Evolutionary conservation across 768 basidiomycete species (phyloP), one percentile per base, ranked within the genome.

Genomic region (Lactarius trivialis): DNA sequence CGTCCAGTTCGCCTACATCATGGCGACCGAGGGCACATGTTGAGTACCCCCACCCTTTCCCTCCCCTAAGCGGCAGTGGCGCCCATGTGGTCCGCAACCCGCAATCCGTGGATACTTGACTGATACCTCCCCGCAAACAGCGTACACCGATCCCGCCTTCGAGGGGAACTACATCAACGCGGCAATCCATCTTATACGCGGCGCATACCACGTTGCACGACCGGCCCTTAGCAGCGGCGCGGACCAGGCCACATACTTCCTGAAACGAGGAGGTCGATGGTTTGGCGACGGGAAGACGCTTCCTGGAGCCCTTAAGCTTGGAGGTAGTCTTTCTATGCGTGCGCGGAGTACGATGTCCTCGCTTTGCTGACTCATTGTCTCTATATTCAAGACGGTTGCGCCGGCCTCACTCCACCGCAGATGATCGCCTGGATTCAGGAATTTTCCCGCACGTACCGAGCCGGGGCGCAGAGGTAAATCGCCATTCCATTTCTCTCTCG

Each of bases 1-100:
- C 4, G 70, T 85, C 34, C 60, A 73, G 14, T 87, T 85, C 66
- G 82, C 74, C 3, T 86, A 78, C 68, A 85, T 87, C 78, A 87
- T 86, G 70, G 85, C 85, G 9, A 87, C 85, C 3, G 85, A 87
- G 69, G 81, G 81, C 9, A 83, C 76, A n/a, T 68, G 82, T 83
- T 43, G 32, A 53, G 30, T 52, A n/a, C n/a, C n/a, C n/a, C n/a
- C n/a, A n/a, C n/a, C n/a, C n/a, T n/a, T n/a, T n/a, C n/a, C n/a
- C n/a, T n/a, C n/a, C n/a, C n/a, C n/a, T n/a, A n/a, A n/a, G n/a
- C n/a, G n/a, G n/a, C n/a, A n/a, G n/a, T n/a, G n/a, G n/a, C n/a
- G n/a, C n/a, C n/a, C n/a, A n/a, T n/a, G n/a, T n/a, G n/a, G n/a
- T n/a, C n/a, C n/a, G n/a, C n/a, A n/a, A n/a, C n/a, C n/a, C n/a